Conservation (phyloP, 2,329 filamentous ascomycete genomes). For the Aspergillus chevalieri region DNA sequence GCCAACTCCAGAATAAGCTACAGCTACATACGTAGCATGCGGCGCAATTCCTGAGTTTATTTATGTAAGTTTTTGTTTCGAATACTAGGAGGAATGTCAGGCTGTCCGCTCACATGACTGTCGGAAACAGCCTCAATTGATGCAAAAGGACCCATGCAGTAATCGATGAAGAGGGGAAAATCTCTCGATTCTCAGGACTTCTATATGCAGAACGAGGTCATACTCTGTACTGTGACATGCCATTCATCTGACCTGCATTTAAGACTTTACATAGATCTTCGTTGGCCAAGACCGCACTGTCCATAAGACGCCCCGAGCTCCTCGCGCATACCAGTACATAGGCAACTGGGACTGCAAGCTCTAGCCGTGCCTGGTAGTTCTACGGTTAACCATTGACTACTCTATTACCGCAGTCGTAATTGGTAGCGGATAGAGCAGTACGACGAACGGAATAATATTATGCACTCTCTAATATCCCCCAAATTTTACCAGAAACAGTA, state of each 20-base stretch:
- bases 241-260: no score
- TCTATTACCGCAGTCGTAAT: neutral
- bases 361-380: no score
- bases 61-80: neutral
- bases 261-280: neutral
- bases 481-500: no score
- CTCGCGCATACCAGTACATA: neutral
- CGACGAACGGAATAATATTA: no score
- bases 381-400: no score
- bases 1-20: neutral
- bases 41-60: neutral
- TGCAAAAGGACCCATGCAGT: neutral
- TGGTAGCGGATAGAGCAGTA: neutral
- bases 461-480: no score
- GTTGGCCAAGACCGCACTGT: neutral
- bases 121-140: neutral
- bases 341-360: neutral
- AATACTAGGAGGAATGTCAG: neutral
- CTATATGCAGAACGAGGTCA: no score
- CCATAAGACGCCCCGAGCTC: slow-evolving; percentile 1
- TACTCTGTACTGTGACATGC: no score
- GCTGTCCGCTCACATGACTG: neutral
- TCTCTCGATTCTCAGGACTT: no score
- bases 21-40: neutral
- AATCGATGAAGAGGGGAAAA: no score